Base-by-base conservation (phyloP, 1,284 basidiomycete genomes). In the Coriolopsis trogii region DNA sequence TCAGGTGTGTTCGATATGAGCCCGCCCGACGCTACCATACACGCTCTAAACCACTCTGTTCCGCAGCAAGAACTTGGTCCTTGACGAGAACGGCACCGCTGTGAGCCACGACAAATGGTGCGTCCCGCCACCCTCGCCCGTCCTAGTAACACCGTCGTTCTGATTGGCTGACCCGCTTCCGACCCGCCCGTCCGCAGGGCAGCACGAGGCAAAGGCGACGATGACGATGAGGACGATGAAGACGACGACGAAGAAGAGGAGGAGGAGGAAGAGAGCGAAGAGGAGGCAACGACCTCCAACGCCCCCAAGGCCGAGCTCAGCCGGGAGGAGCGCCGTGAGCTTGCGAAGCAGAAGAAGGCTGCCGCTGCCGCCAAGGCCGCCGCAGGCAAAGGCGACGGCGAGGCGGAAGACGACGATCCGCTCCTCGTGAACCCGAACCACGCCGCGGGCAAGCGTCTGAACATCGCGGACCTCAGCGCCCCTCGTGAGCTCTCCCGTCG, bases 81-180 rank as follows among this genome's bases (percentile, higher is more conserved):
- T 87, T 8, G 81, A 87, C 61, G 76, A 78, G 63, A 74, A 89
- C 56, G 86, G 81, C 15, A 79, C 80, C 16, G 85, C 84, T 12
- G 80, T 80, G 46, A 69, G 78, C 18, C 74, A 69, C 12, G 78
- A 81, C 60, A 73, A 70, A 69, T 70, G 75, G 82, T 82, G 56
- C 42, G 42, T 44, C 30, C 41, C 46, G 70, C 63, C 34, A n/a
- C 41, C 20, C 26, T 13, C 37, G 20, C 26, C 33, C 23, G 26
- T 3, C 24, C 9, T 29, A 46, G 42, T 30, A 38, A 55, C 33
- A 24, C 48, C 25, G 21, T 23, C 21, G 24, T 31, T 26, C 44
- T 33, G 39, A 49, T 42, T 51, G 49, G 40, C 48, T 52, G 33
- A 49, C 18, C 34, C 18, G 7, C 15, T 23, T n/a, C 23, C 16